Conservation (phyloP, 1,139 yeast species). For the Yamadazyma triangularis region DNA sequence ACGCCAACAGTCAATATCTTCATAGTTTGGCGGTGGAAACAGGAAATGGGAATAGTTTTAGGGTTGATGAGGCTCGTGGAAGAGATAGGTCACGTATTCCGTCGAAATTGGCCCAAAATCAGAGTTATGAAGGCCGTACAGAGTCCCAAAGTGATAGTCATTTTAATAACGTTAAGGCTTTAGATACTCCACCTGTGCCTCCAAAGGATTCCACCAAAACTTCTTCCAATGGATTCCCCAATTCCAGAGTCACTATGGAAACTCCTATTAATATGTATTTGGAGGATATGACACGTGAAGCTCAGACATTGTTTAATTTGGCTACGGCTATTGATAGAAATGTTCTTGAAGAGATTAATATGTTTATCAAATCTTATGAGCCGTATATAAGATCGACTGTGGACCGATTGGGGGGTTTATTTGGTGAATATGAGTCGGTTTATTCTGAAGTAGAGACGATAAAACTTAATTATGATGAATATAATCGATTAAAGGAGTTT, state of each 20-base stretch:
- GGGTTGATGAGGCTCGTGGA: not conserved
- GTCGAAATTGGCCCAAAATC: not conserved
- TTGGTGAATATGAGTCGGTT: constrained; percentile 23
- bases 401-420: constrained; percentile 21
- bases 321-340: constrained; percentile 35
- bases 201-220: not conserved
- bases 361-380: constrained; percentile 34
- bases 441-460: constrained; percentile 25
- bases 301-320: constrained; percentile 20
- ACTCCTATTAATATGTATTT: constrained; percentile 11
- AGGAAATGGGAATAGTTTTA: not conserved
- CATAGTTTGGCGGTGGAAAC: constrained; percentile 10
- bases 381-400: constrained; percentile 26
- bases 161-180: constrained; percentile 1
- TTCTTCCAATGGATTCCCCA: no score
- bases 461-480: constrained; percentile 29
- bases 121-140: constrained; percentile 6
- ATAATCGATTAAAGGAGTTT: constrained; percentile 27
- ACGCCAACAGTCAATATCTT: constrained; percentile 34
- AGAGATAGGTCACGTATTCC: constrained; percentile 1
- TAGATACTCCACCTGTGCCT: not conserved
- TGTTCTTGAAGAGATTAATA: constrained; percentile 32
- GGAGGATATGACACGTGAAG: constrained; percentile 18
- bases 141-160: constrained; percentile 5
- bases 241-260: constrained; percentile 9